phyloP scores from a whole-genome alignment of 768 basidiomycete genomes.

The Russula sp. region DNA sequence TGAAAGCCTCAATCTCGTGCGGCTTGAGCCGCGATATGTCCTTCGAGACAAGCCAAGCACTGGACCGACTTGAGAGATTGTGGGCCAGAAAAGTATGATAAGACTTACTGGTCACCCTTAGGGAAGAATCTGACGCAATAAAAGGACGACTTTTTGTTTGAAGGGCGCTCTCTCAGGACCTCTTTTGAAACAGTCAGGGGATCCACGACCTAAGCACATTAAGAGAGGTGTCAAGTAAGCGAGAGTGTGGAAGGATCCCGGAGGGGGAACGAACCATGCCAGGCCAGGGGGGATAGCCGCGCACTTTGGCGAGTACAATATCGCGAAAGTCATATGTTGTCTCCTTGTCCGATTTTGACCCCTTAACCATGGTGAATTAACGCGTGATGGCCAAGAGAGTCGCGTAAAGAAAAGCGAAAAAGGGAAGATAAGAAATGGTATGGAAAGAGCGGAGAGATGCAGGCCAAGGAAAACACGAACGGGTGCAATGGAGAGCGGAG shows the following conservation, averaged over 20 bases:
- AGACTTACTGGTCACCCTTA: conserved; percentile 82
- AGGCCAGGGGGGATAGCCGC: conserved; percentile 94
- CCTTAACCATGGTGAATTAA: conserved; percentile 29
- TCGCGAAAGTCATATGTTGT: conserved; percentile 65
- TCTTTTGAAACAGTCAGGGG: conserved; percentile 51
- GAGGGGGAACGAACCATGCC: conserved; percentile 64
- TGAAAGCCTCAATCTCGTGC: conserved; percentile 78
- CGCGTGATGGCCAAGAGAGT: conserved; percentile 14
- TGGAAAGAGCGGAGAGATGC: neutral
- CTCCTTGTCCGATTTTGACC: conserved; percentile 31
- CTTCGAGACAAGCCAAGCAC: conserved; percentile 77
- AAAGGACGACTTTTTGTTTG: conserved; percentile 59
- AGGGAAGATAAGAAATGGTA: neutral
- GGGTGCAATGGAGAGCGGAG: no score
- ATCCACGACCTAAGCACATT: conserved; percentile 64
- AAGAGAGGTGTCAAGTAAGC: conserved; percentile 8
- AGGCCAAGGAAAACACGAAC: neutral
- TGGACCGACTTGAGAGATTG: conserved; percentile 28
- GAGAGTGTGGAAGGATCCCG: conserved; percentile 17
- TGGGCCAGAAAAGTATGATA: conserved; percentile 10
- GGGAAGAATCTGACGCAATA: conserved; percentile 89
- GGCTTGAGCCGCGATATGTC: conserved; percentile 74
- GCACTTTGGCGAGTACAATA: conserved; percentile 86
- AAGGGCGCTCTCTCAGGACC: conserved; percentile 67
- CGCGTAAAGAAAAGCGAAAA: neutral